A percentile compares a stretch with the other conserved stretches of the same genome.
Evolutionary conservation across 768 basidiomycete genomes (phyloP).

Genomic region (Leucosporidium yakuticum): DNA sequence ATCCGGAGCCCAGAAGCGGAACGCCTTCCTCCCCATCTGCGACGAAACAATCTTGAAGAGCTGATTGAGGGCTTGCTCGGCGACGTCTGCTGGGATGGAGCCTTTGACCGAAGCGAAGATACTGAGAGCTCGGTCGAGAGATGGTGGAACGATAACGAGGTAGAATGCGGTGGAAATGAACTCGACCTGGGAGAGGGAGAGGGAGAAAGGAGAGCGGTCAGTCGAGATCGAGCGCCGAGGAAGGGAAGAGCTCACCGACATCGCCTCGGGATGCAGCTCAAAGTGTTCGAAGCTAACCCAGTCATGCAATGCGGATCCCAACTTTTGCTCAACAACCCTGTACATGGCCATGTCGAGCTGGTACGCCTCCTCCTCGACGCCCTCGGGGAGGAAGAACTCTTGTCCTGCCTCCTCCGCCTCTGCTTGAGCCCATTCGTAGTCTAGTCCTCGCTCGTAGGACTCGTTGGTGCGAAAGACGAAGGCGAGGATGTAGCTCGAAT

Average conservation of each 20-base stretch:
- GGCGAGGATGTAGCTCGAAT: neutral
- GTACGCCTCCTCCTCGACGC: neutral
- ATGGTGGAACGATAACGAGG: neutral
- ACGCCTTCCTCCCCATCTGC: neutral
- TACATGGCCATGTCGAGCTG: neutral
- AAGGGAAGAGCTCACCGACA: neutral
- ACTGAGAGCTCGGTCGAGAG: neutral
- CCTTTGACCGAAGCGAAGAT: neutral
- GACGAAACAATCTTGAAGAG: neutral
- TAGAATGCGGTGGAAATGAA: neutral
- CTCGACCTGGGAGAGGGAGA: neutral
- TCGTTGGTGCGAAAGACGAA: neutral
- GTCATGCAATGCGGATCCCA: neutral
- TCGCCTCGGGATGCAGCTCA: neutral
- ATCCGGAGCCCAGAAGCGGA: conserved; percentile 1
- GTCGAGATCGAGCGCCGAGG: no score
- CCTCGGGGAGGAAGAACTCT: neutral
- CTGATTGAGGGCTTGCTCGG: neutral
- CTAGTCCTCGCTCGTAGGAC: neutral
- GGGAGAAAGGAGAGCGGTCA: no score
- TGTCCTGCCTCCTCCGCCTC: neutral
- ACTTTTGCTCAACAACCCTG: neutral
- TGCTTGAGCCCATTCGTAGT: neutral
- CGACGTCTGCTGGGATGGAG: neutral
- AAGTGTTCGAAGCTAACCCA: neutral